phyloP scores from a whole-genome alignment of 805 yeast species.

The Metschnikowia noctiluminum region DNA sequence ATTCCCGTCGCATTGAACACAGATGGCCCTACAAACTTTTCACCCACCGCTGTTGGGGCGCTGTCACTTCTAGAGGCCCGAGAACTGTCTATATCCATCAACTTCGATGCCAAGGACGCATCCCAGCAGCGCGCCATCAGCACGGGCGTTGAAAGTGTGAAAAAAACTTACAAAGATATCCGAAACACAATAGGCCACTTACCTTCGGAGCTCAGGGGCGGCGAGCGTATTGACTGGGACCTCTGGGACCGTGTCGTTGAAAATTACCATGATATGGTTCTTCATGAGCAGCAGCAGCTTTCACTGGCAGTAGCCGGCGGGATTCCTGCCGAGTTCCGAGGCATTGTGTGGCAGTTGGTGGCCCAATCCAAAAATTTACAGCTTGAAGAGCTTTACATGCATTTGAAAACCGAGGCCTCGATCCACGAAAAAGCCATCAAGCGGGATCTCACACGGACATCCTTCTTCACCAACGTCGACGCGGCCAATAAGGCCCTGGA shows the following conservation, averaged over 20 bases:
- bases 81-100: conserved; percentile 52
- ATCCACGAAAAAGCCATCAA: conserved; percentile 72
- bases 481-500: conserved; percentile 58
- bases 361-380: conserved; percentile 70
- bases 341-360: conserved; percentile 89
- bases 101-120: conserved; percentile 47
- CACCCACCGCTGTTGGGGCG: conserved; percentile 2
- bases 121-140: conserved; percentile 46
- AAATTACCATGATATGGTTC: conserved; percentile 68
- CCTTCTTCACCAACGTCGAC: conserved; percentile 62
- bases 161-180: conserved; percentile 45
- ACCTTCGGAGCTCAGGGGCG: conserved; percentile 16
- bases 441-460: conserved; percentile 82
- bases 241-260: conserved; percentile 84
- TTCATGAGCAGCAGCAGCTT: conserved; percentile 56
- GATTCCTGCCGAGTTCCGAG: conserved; percentile 80
- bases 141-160: conserved; percentile 37
- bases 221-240: conserved; percentile 61
- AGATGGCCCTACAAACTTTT: conserved; percentile 1
- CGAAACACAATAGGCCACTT: conserved; percentile 43
- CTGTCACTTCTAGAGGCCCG: conserved; percentile 51
- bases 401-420: conserved; percentile 47
- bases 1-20: conserved; percentile 1
- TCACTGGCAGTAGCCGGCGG: conserved; percentile 62
- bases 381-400: conserved; percentile 56